Percentiles rank a stretch among this genome's conserved stretches.
Evolutionary conservation across 164 flowering plant species (phyloP).

Genomic region (Chloranthus sessilifolius): DNA sequence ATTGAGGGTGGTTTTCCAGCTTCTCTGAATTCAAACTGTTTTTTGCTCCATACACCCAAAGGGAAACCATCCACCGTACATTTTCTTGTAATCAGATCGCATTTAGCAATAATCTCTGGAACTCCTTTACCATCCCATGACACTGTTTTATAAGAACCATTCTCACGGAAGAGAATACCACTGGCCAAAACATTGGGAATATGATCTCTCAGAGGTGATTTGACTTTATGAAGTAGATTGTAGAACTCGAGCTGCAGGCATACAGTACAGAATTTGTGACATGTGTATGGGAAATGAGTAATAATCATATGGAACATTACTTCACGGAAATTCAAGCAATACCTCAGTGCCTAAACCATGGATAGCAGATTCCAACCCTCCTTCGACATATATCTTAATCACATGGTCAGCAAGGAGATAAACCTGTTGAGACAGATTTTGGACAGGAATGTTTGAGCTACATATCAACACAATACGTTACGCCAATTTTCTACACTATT

Average conservation of each 20-base stretch:
- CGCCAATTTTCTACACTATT: too few species aligned
- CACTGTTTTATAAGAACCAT: conserved; percentile 45
- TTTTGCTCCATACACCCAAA: conserved; percentile 81
- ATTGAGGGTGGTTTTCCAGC: conserved; percentile 25
- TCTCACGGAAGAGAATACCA: conserved; percentile 60
- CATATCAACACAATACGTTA: too few species aligned
- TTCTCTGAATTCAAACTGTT: conserved; percentile 41
- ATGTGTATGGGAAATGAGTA: background rate
- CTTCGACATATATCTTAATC: conserved; percentile 82
- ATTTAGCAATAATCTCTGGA: conserved; percentile 51
- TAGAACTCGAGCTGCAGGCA: conserved; percentile 83
- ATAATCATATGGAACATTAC: background rate
- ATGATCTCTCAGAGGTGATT: conserved; percentile 58
- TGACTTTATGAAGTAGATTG: conserved; percentile 32
- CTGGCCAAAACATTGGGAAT: conserved; percentile 76
- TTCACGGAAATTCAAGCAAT: conserved; percentile 5
- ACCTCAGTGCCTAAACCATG: conserved; percentile 87
- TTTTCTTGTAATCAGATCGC: conserved; percentile 25
- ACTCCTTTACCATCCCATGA: conserved; percentile 84
- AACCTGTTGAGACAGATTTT: conserved; percentile 42
- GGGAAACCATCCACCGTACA: conserved; percentile 32
- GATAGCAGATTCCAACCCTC: conserved; percentile 69
- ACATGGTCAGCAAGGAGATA: conserved; percentile 59
- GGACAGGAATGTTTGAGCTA: too few species aligned
- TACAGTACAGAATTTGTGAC: conserved; percentile 7